These are phyloP conservation scores for Talaromyces stipitatus DNA, from an alignment of 495 filamentous ascomycete genomes.

Conservation along the genomic window DNA sequence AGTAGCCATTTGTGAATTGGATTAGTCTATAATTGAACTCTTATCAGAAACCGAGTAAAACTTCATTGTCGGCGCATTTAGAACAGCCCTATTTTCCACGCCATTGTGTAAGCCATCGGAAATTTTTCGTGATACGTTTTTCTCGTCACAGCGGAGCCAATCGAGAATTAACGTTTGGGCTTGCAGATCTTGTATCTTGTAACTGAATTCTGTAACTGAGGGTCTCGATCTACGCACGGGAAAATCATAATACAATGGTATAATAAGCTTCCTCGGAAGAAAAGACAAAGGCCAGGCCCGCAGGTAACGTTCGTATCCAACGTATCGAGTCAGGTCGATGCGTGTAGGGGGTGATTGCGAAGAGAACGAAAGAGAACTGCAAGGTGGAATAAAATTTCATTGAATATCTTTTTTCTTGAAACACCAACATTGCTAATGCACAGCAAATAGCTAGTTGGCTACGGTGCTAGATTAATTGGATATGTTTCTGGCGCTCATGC, in stretches of 20 bases:
- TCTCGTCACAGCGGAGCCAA: not conserved
- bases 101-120: not conserved
- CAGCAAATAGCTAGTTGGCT: not conserved
- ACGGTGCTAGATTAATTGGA: not conserved
- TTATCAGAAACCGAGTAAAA: not conserved
- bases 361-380: not conserved
- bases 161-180: no score
- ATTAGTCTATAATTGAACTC: not conserved
- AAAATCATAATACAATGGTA: not conserved
- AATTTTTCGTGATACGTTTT: not conserved
- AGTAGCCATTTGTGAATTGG: not conserved
- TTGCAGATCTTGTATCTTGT: not conserved
- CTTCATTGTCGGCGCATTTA: not conserved
- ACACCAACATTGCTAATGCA: not conserved
- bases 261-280: not conserved
- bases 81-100: not conserved
- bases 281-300: not conserved
- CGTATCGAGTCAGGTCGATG: not conserved
- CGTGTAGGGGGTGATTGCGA: not conserved
- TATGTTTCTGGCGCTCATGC: constrained; percentile 4
- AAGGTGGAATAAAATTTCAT: not conserved
- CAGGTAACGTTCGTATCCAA: not conserved
- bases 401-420: not conserved
- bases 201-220: not conserved
- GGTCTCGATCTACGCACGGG: not conserved